These are phyloP conservation scores for Fusarium odoratissimum DNA, from an alignment of 2,329 filamentous ascomycete species.

Conservation along the genomic window DNA sequence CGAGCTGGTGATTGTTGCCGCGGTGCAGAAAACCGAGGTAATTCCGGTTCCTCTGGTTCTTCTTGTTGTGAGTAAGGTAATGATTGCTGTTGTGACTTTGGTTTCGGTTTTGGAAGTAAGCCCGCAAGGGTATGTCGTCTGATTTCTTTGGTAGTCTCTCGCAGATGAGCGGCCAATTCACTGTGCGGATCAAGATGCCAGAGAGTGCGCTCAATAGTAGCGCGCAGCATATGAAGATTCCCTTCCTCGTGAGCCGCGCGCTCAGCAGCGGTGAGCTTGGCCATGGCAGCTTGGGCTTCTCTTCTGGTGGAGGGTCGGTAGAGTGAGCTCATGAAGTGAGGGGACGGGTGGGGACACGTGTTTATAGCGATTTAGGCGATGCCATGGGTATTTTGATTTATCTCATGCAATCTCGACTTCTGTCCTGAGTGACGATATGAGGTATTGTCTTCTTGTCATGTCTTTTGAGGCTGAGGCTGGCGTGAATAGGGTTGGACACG, in stretches of 20 bases:
- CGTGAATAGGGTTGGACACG: neutral
- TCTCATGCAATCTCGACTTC: neutral
- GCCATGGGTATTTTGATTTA: neutral
- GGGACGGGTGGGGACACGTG: neutral
- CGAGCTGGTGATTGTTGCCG: neutral
- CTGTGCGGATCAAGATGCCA: constrained; percentile 9
- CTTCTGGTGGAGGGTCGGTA: constrained; percentile 23
- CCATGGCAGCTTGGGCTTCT: constrained; percentile 20
- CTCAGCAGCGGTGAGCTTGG: constrained; percentile 25
- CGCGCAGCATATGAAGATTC: constrained; percentile 21
- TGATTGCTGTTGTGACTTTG: neutral
- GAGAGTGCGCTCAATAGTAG: constrained; percentile 12
- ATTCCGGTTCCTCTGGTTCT: neutral
- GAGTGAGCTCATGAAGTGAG: constrained; percentile 26
- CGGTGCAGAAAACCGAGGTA: neutral
- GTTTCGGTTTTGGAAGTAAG: constrained; percentile 5
- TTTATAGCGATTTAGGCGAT: neutral
- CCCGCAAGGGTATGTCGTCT: constrained; percentile 3
- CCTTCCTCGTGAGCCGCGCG: constrained; percentile 22
- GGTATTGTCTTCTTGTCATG: neutral
- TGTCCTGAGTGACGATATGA: neutral
- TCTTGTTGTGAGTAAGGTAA: neutral
- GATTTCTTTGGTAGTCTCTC: neutral
- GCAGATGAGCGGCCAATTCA: constrained; percentile 7
- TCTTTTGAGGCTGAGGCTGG: neutral